Base-by-base conservation (phyloP, 495 filamentous ascomycete genomes). In the Podospora appendiculata region DNA sequence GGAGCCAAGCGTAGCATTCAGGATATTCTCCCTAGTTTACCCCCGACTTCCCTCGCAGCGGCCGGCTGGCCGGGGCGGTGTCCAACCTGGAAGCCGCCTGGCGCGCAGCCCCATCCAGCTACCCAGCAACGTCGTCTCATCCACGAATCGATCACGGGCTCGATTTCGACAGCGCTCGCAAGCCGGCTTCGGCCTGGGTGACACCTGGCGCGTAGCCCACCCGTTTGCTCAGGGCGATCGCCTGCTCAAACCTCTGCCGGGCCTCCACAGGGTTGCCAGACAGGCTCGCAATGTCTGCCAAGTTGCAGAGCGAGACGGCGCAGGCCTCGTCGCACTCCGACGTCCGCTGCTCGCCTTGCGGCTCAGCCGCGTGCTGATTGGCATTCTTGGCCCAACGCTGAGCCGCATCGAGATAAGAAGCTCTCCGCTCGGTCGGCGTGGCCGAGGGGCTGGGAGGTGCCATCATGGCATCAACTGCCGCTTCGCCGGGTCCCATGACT, bases 251-350 rank as follows among this genome's bases (percentile, higher is more conserved):
- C 55, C 68, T 70, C 53, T 65, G 71, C 55, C 70, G 70, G 12
- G 93, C 93, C 57, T 86, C 78, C n/a, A 73, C 70, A 0, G 68
- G 52, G 58, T 86, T 73, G 3, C 85, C 83, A 45, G 81, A 66
- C 74, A 89, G 79, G 53, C 85, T 78, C 1, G 89, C 84, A 56
- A 98, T 80, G 53, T 90, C 85, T 11, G 83, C 93, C 43, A 96
- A 76, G 66, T 95, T 96, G 64, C 87, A 83, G 40, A 84, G 85
- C n/a, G 92, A 87, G 9, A 81, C 84, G 0, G 84, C 86, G 64
- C 93, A 96, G 12, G 82, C 87, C n/a, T 82, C 57, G 69, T 95
- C 89, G 63, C 93, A 97, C 62, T 94, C 87, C 33, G 84, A 76
- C 5, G 82, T 89, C 43, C 86, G 72, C n/a, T 83, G 61, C 7